Base-by-base conservation (phyloP, 2,329 filamentous ascomycete genomes). In the Cladorrhinum sp. region DNA sequence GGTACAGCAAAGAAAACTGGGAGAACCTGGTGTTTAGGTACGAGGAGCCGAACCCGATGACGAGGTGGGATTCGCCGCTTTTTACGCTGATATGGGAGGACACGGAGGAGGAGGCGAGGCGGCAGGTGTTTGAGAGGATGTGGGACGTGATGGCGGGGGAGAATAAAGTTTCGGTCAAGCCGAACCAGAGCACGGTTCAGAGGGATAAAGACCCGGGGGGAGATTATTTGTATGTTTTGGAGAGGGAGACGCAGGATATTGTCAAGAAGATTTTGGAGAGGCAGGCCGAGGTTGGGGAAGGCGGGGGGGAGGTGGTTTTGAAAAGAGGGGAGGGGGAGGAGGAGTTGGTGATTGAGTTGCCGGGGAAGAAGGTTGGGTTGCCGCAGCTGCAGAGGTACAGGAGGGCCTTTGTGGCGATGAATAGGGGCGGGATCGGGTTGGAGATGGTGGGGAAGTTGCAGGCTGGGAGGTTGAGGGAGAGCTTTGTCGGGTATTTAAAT, bases 21-120 rank as follows among this genome's bases (percentile, higher is more conserved):
- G 89, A 92, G 65, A 92, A 92, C 67, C 80, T 93, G 10, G 85
- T 92, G 33, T 94, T 91, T 71, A 82, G 91, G 58, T 93, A 93
- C 72, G 91, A 96, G 74, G 91, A 96, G 75, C 91, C 91, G 14
- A 95, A 94, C 72, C 85, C 87, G 21, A 93, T 94, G 89, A 88
- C 84, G 2, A 79, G 90, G 49, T 96, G 91, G 91, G 91, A 96
- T 72, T 89, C 87, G 58, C 91, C 91, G 1, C 80, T 95, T 2
- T 95, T 94, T 74, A 89, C 89, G 3, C 81, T 95, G 0, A 82
- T 91, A 10, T 90, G 88, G 80, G 87, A 92, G 50, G 91, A 96
- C 71, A 82, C 83, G 59, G 81, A 81, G 60, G 82, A 82, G n/a
- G 86, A 86, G 69, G 72, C 80, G 9, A 73, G 67, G 30, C 73